Percentiles rank a stretch among this genome's conserved stretches.
Evolutionary conservation across 2,329 filamentous ascomycete species (phyloP).

Genomic region (Chaetomium strumarium): DNA sequence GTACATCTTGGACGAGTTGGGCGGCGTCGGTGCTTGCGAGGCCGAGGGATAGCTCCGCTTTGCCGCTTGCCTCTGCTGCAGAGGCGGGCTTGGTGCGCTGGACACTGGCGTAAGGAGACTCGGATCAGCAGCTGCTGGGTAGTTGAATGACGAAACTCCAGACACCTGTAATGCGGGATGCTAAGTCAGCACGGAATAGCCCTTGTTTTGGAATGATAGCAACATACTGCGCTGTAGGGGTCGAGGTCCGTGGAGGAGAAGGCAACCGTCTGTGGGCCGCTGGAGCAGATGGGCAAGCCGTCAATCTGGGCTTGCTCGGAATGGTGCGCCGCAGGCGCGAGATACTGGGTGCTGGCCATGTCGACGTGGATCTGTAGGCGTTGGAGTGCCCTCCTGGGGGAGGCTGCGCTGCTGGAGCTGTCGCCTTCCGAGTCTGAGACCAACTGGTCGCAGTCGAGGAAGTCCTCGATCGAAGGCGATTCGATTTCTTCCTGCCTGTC

Average conservation of each 20-base stretch:
- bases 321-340: slow-evolving; percentile 23
- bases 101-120: slow-evolving; percentile 49
- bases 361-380: slow-evolving; percentile 26
- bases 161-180: slow-evolving; percentile 18
- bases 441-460: slow-evolving; percentile 19
- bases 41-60: slow-evolving; percentile 37
- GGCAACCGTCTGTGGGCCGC: slow-evolving; percentile 15
- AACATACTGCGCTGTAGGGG: slow-evolving; percentile 25
- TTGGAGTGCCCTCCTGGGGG: slow-evolving; percentile 16
- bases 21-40: slow-evolving; percentile 43
- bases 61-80: slow-evolving; percentile 35
- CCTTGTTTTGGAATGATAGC: slow-evolving; percentile 2
- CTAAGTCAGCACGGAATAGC: slow-evolving; percentile 7
- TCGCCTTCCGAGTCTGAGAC: slow-evolving; percentile 18
- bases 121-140: slow-evolving; percentile 35
- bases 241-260: slow-evolving; percentile 22
- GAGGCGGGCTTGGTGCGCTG: slow-evolving; percentile 41
- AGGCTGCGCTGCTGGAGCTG: slow-evolving; percentile 7
- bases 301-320: slow-evolving; percentile 19
- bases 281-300: slow-evolving; percentile 18
- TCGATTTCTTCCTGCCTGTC: slow-evolving; percentile 16
- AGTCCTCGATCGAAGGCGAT: slow-evolving; percentile 19
- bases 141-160: slow-evolving; percentile 35
- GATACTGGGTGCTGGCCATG: slow-evolving; percentile 27
- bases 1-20: slow-evolving; percentile 43